Evolutionary conservation across 768 basidiomycete genomes (phyloP), one percentile per base, ranked within the genome.

Genomic region (Pleurotus ostreatus): DNA sequence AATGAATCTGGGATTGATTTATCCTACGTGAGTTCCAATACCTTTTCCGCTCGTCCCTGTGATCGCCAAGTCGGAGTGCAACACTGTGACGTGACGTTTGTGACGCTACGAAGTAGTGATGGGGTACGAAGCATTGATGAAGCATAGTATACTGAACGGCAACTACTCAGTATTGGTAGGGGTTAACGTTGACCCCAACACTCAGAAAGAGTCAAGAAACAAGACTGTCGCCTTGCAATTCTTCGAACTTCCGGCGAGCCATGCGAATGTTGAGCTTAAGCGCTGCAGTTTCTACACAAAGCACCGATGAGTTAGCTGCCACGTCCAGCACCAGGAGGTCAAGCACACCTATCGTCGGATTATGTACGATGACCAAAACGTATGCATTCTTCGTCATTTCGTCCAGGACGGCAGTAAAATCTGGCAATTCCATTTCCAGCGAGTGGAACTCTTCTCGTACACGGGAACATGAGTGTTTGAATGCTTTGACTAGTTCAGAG

Each of bases 301-400:
- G 26, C 40, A 39, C n/a, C 49, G 16, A 38, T 62, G 30, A 54
- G 41, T 46, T 37, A 57, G 44, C 40, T 16, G 11, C 23, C 38
- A 41, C 56, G 49, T 25, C 41, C 49, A 38, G 13, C 15, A n/a
- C 22, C 13, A 7, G 6, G 34, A 57, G 37, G 25, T 6, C 3
- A 40, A 41, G 18, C 15, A 59, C 59, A 93, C 93, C 92, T 66
- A 94, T 87, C 70, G 87, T 85, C 0, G 92, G 91, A 66, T 96
- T 86, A 61, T 94, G 90, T 8, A 92, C 88, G 40, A 98, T 83
- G 54, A 97, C 80, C 65, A 98, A 76, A 48, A 98, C 86, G 63
- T 94, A 98, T 1, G 95, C 96, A 68, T 97, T 97, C 63, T 81
- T 80, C 22, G 96, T 97, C 78, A 98, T 82, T 63, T 92, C 89